phyloP scores from a whole-genome alignment of 2,329 filamentous ascomycete genomes.

The Amauroascus niger region DNA sequence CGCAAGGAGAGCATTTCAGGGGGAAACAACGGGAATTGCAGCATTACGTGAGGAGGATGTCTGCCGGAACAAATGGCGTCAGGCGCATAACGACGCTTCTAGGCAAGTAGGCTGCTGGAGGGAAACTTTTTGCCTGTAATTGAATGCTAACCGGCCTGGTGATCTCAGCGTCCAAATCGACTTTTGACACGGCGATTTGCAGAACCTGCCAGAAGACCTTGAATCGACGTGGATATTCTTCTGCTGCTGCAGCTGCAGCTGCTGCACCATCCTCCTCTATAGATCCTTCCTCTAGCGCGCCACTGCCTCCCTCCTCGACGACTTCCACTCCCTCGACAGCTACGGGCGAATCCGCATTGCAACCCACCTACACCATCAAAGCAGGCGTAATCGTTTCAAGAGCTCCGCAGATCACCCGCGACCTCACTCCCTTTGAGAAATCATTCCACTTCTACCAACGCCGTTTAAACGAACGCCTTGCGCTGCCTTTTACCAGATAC shows the following conservation, averaged over 20 bases:
- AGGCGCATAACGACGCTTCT: conserved; percentile 33
- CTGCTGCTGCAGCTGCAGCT: conserved; percentile 32
- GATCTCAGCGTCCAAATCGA: conserved; percentile 26
- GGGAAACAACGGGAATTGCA: conserved; percentile 4
- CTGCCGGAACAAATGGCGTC: conserved; percentile 34
- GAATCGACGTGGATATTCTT: conserved; percentile 33
- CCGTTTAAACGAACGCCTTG: conserved; percentile 84
- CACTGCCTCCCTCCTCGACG: conserved; percentile 32
- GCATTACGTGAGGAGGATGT: conserved; percentile 26
- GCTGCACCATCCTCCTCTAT: conserved; percentile 27
- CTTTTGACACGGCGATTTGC: conserved; percentile 34
- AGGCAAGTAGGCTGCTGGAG: conserved; percentile 24
- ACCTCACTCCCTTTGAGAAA: conserved; percentile 79
- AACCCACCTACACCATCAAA: conserved; percentile 40
- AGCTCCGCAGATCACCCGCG: conserved; percentile 73
- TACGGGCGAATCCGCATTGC: conserved; percentile 22
- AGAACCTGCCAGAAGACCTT: conserved; percentile 37
- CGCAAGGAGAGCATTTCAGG: conserved; percentile 6
- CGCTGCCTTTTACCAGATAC: conserved; percentile 74
- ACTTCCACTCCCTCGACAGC: conserved; percentile 22
- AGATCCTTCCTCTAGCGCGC: conserved; percentile 17
- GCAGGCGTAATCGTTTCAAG: conserved; percentile 77
- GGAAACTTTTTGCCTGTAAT: neutral
- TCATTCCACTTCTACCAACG: conserved; percentile 96
- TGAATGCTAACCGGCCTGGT: conserved; percentile 17